phyloP scores from a whole-genome alignment of 1,284 basidiomycete species.

The Tilletia indica region DNA sequence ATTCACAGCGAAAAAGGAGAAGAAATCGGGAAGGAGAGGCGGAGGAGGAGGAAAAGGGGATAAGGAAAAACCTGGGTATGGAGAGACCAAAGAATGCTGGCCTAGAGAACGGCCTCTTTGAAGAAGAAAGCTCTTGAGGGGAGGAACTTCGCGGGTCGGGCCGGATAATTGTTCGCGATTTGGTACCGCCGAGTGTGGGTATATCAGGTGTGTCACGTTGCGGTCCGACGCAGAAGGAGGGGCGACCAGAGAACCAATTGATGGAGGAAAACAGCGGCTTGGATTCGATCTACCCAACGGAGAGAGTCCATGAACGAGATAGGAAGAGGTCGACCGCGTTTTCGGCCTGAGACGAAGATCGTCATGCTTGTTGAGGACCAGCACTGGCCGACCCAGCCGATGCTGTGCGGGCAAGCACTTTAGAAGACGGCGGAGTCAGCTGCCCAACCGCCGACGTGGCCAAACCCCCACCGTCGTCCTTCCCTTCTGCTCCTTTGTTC shows the following conservation, averaged over 20 bases:
- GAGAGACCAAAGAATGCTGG: not conserved
- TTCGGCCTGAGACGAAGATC: not conserved
- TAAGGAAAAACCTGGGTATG: not conserved
- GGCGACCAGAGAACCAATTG: not conserved
- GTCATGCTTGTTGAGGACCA: not conserved
- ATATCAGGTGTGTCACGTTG: not conserved
- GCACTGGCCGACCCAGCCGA: not conserved
- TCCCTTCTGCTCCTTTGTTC: not conserved
- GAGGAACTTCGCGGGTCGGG: not conserved
- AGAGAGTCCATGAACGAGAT: not conserved
- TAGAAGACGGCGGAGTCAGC: slow-evolving; percentile 6
- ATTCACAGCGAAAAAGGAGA: not conserved
- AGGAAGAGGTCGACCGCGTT: not conserved
- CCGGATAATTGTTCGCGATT: not conserved
- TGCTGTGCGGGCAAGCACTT: not conserved
- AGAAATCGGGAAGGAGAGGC: not conserved
- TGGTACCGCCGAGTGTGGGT: not conserved
- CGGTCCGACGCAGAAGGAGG: too few relatives aligned
- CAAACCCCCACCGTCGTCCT: not conserved
- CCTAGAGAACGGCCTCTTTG: not conserved
- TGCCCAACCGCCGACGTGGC: not conserved
- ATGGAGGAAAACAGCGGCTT: not conserved
- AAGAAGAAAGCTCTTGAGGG: not conserved
- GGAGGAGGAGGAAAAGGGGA: slow-evolving; percentile 7
- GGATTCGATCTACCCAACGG: not conserved